Conservation (phyloP, 768 basidiomycete genomes). For the Pleurotus eryngii region DNA sequence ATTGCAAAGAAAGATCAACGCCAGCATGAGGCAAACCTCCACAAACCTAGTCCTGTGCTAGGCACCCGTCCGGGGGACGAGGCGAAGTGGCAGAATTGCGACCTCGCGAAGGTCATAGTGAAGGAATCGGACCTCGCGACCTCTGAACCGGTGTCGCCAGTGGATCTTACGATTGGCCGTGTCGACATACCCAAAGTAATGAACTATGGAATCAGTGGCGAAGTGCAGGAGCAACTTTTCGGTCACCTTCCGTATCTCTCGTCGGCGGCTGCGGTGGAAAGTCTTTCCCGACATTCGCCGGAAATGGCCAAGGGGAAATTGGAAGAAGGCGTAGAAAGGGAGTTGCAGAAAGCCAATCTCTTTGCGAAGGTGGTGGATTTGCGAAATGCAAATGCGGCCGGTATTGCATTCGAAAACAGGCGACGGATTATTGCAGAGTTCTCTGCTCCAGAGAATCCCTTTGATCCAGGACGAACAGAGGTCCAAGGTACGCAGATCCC, state of each 20-base stretch:
- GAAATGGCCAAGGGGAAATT: slow-evolving; percentile 17
- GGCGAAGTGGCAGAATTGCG: slow-evolving; percentile 61
- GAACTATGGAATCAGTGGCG: slow-evolving; percentile 63
- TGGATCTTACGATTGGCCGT: slow-evolving; percentile 29
- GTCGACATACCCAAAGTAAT: slow-evolving; percentile 49
- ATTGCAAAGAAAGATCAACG: slow-evolving; percentile 43
- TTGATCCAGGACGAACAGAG: slow-evolving; percentile 80
- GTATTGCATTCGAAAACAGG: slow-evolving; percentile 87
- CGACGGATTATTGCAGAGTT: slow-evolving; percentile 76
- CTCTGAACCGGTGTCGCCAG: slow-evolving; percentile 18
- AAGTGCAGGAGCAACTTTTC: slow-evolving; percentile 64
- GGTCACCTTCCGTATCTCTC: slow-evolving; percentile 58
- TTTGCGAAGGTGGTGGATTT: slow-evolving; percentile 78
- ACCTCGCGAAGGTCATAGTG: slow-evolving; percentile 63
- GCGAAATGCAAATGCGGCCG: slow-evolving; percentile 81
- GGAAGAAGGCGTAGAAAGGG: slow-evolving; percentile 24
- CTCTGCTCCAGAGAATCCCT: slow-evolving; percentile 62
- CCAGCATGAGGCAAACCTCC: slow-evolving; percentile 15
- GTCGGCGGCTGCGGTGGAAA: slow-evolving; percentile 22
- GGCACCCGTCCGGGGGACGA: slow-evolving; percentile 68
- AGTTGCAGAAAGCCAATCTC: slow-evolving; percentile 44
- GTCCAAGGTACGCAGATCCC: slow-evolving; percentile 71
- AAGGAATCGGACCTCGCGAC: slow-evolving; percentile 44
- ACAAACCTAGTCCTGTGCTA: slow-evolving; percentile 64
- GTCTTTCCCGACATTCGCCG: slow-evolving; percentile 8